A percentile compares a stretch with the other conserved stretches of the same genome.
Conservation (phyloP, 202 grass and related monocot genomes). For the Schoenoplectus tabernaemontani region DNA sequence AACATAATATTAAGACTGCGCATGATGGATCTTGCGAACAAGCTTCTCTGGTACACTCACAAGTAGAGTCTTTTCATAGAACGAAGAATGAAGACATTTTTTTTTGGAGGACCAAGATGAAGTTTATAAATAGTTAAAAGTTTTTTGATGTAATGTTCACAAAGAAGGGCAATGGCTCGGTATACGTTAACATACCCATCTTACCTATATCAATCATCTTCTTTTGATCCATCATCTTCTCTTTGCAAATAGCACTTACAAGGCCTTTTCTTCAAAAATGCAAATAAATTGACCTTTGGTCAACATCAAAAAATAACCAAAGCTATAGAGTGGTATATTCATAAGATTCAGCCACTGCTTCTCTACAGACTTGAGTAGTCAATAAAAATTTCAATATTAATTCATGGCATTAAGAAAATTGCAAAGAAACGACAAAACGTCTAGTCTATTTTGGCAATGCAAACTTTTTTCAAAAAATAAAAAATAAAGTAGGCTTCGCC, state of each 20-base stretch:
- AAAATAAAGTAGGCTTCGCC: background rate
- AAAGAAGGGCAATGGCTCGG: background rate
- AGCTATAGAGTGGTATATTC: slow-evolving; percentile 5
- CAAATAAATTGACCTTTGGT: slow-evolving; percentile 11
- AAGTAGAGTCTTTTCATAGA: background rate
- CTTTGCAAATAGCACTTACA: slow-evolving; percentile 7
- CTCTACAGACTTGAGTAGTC: background rate
- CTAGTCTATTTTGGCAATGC: background rate
- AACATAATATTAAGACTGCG: background rate
- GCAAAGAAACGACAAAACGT: background rate
- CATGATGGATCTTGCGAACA: background rate
- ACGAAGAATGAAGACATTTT: background rate
- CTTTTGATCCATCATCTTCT: background rate
- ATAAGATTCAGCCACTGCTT: background rate
- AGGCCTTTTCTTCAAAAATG: background rate
- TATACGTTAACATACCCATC: background rate
- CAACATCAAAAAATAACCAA: slow-evolving; percentile 19
- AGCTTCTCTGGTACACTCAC: background rate
- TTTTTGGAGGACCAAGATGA: background rate
- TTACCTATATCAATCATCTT: background rate
- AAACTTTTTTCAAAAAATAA: background rate
- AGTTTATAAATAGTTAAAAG: background rate
- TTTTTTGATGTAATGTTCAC: background rate
- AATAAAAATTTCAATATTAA: background rate
- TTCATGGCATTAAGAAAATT: background rate